Evolutionary conservation across 495 filamentous ascomycete genomes (phyloP).

Genomic region (Aspergillus taichungensis): DNA sequence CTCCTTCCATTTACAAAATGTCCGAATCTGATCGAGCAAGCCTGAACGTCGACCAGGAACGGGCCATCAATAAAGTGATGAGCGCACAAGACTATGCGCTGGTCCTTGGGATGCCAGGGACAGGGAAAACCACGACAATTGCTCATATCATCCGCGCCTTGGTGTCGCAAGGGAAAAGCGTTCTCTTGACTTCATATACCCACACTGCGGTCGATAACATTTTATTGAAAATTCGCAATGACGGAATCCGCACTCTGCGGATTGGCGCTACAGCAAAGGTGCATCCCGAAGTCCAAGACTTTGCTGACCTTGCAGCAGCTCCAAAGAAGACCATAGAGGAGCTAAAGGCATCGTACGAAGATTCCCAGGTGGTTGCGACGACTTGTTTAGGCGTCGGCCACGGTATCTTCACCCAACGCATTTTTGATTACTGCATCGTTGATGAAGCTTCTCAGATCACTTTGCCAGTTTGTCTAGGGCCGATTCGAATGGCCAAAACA

Average conservation of each 20-base stretch:
- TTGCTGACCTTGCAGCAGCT: slow-evolving; percentile 65
- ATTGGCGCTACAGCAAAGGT: slow-evolving; percentile 76
- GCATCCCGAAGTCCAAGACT: slow-evolving; percentile 75
- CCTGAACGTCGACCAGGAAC: slow-evolving; percentile 79
- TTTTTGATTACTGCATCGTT: slow-evolving; percentile 96
- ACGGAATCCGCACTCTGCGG: slow-evolving; percentile 71
- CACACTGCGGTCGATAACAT: slow-evolving; percentile 98
- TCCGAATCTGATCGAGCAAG: slow-evolving; percentile 38
- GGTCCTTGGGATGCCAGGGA: slow-evolving; percentile 95
- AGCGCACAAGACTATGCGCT: slow-evolving; percentile 89
- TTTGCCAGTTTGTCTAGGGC: slow-evolving; percentile 84
- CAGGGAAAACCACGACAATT: slow-evolving; percentile 96
- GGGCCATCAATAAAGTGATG: slow-evolving; percentile 89
- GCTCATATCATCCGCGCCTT: slow-evolving; percentile 93
- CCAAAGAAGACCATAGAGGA: slow-evolving; percentile 71
- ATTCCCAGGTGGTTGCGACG: slow-evolving; percentile 81
- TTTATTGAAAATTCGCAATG: slow-evolving; percentile 74
- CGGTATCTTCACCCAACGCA: slow-evolving; percentile 74
- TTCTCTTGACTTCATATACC: slow-evolving; percentile 89
- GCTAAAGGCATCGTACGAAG: slow-evolving; percentile 70
- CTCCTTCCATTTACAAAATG: slow-evolving; percentile 50
- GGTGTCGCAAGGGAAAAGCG: slow-evolving; percentile 80
- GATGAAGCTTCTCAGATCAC: slow-evolving; percentile 98
- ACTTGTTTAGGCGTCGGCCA: slow-evolving; percentile 91
- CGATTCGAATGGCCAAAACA: slow-evolving; percentile 84